Conservation (phyloP, 108 stramenopile genomes). For the Pelagomonas calceolata region DNA sequence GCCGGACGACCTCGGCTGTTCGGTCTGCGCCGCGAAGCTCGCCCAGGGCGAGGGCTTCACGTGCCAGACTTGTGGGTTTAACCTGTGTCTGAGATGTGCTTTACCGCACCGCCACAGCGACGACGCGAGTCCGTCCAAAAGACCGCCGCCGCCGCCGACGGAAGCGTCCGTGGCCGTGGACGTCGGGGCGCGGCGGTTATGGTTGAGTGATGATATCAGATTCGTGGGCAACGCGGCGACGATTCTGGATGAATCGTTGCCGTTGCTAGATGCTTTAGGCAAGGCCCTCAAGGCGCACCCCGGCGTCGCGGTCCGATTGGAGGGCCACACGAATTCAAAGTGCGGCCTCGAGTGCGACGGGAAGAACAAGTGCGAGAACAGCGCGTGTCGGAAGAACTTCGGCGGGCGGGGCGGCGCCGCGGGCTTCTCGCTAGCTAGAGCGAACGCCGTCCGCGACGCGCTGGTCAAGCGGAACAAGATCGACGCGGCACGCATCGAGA, state of each 20-base stretch:
- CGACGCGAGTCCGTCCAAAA: too few species aligned
- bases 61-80: too few species aligned
- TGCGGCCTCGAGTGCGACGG: not conserved
- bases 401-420: not conserved
- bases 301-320: not conserved
- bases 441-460: not conserved
- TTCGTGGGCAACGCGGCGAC: not conserved
- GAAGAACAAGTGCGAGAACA: not conserved
- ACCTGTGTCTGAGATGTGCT: too few species aligned
- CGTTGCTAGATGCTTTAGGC: not conserved
- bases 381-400: not conserved
- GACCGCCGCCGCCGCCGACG: too few species aligned
- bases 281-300: not conserved
- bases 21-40: too few species aligned
- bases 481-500: not conserved
- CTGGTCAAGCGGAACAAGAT: not conserved
- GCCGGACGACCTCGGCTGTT: too few species aligned
- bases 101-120: too few species aligned
- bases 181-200: not conserved
- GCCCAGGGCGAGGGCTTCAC: too few species aligned
- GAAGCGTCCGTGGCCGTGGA: not conserved
- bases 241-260: not conserved
- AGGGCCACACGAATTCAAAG: not conserved
- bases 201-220: not conserved
- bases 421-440: not conserved